Conservation (phyloP, 345 rosid species). For the Eucalyptus cloeziana region DNA sequence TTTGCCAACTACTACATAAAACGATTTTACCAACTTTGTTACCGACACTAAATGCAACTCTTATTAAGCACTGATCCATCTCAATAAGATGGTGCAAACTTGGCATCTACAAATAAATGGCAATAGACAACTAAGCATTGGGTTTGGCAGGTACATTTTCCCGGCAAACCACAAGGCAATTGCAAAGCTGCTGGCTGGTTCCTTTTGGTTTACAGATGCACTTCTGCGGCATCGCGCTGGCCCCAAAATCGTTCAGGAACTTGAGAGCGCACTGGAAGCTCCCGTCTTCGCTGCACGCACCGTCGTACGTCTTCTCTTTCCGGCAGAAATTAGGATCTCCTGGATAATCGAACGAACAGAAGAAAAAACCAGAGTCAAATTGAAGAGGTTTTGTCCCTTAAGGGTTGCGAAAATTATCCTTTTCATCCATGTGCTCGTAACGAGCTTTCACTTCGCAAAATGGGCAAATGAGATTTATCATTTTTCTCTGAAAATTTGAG, state of each 20-base stretch:
- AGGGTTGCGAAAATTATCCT: neutral
- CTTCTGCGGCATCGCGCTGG: neutral
- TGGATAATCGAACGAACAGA: neutral
- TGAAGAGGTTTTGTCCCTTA: neutral
- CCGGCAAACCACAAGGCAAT: neutral
- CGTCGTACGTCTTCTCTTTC: neutral
- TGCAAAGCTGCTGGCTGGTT: neutral
- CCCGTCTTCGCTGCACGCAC: neutral
- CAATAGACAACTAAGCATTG: neutral
- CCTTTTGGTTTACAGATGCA: neutral
- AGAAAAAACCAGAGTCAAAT: neutral
- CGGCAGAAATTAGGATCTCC: neutral
- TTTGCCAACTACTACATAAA: neutral
- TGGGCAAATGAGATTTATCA: neutral
- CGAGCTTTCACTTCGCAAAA: neutral
- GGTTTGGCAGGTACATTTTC: neutral
- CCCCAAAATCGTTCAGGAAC: neutral
- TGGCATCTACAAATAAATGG: neutral
- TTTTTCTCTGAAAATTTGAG: neutral
- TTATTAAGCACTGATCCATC: neutral
- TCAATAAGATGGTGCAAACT: neutral
- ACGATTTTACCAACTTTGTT: neutral
- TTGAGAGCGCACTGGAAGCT: neutral
- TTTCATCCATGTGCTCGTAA: neutral
- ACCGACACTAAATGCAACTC: neutral